Conservation (phyloP, 441 rosid genomes). For the Pelargonium australe region DNA sequence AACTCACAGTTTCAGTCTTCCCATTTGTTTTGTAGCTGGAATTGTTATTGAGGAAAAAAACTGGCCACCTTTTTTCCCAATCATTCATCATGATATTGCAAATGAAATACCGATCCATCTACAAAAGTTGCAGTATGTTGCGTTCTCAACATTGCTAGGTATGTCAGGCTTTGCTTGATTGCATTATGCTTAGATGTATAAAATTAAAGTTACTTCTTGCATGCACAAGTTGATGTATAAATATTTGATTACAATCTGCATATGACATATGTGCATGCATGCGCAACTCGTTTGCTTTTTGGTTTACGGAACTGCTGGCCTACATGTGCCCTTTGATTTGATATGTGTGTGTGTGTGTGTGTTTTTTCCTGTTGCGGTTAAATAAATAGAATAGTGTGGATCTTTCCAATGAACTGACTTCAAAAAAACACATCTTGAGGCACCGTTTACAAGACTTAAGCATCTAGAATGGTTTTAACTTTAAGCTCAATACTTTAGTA, state of each 20-base stretch:
- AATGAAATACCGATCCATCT: slow-evolving; percentile 94
- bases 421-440: too few relatives aligned
- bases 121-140: slow-evolving; percentile 80
- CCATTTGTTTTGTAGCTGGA: slow-evolving; percentile 60
- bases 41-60: slow-evolving; percentile 88
- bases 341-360: background rate
- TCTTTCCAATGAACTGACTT: too few relatives aligned
- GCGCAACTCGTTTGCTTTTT: background rate
- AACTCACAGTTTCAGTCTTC: background rate
- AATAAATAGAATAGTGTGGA: too few relatives aligned
- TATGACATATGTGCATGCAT: background rate
- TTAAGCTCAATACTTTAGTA: too few relatives aligned
- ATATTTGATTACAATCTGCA: background rate
- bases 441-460: too few relatives aligned
- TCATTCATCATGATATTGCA: slow-evolving; percentile 89
- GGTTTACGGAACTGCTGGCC: background rate
- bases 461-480: too few relatives aligned
- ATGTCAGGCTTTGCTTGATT: slow-evolving; percentile 22
- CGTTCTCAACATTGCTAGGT: slow-evolving; percentile 91
- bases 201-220: background rate
- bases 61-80: slow-evolving; percentile 88
- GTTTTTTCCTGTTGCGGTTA: background rate
- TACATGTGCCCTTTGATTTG: background rate
- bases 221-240: background rate
- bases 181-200: background rate